These are phyloP conservation scores for Trametes elegans DNA, from an alignment of 768 basidiomycete genomes.

Conservation along the genomic window DNA sequence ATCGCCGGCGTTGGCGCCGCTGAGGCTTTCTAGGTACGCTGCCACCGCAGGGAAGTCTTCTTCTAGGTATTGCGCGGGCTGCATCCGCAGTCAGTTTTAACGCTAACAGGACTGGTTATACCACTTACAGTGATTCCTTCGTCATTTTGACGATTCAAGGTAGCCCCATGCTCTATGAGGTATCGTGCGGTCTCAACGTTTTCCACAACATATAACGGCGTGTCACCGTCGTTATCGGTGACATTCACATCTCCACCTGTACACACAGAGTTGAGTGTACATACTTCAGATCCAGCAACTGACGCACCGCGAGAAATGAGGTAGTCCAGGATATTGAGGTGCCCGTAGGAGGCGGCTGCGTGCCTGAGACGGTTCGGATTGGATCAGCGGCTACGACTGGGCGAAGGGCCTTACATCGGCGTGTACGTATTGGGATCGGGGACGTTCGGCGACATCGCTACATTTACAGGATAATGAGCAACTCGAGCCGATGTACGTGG, in stretches of 20 bases:
- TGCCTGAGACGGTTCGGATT: slow-evolving; percentile 52
- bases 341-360: slow-evolving; percentile 92
- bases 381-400: not conserved
- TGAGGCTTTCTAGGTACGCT: slow-evolving; percentile 48
- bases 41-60: slow-evolving; percentile 74
- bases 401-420: slow-evolving; percentile 54
- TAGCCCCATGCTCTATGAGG: slow-evolving; percentile 78
- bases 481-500: not conserved
- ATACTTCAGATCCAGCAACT: no score
- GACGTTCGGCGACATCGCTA: slow-evolving; percentile 60
- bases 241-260: slow-evolving; percentile 86
- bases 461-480: not conserved
- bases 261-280: not conserved
- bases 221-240: slow-evolving; percentile 85
- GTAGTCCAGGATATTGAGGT: slow-evolving; percentile 71
- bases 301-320: slow-evolving; percentile 64
- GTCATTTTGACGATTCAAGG: slow-evolving; percentile 55
- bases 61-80: slow-evolving; percentile 69
- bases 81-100: not conserved
- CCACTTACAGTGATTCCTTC: slow-evolving; percentile 76
- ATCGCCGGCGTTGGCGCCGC: slow-evolving; percentile 24
- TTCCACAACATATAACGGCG: slow-evolving; percentile 90
- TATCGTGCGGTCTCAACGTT: slow-evolving; percentile 72
- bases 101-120: not conserved
- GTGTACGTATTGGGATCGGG: slow-evolving; percentile 78